A percentile compares a stretch with the other conserved stretches of the same genome.
These are phyloP conservation scores for Triticum urartu DNA, from an alignment of 176 grass and related monocot species.

Conservation along the genomic window DNA sequence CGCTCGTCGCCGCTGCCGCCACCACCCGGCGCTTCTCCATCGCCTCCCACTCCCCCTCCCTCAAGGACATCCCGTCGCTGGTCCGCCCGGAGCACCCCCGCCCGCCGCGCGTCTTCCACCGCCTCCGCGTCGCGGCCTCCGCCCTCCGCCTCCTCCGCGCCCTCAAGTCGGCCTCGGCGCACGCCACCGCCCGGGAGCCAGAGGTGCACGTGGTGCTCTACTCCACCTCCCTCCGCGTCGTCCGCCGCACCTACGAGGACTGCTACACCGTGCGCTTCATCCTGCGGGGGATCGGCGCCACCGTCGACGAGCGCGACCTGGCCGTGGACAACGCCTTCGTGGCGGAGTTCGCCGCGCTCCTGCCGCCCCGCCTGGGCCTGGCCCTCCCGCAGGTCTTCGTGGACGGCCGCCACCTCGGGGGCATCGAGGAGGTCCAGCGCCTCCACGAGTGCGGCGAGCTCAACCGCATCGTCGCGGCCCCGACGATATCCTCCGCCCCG, in stretches of 20 bases:
- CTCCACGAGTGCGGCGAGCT: constrained; percentile 76
- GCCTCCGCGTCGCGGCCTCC: constrained; percentile 60
- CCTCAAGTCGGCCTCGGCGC: constrained; percentile 33
- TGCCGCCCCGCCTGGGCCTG: constrained; percentile 22
- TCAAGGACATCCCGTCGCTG: constrained; percentile 67
- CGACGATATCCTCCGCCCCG: background rate
- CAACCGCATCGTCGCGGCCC: constrained; percentile 34
- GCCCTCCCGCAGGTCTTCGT: constrained; percentile 77
- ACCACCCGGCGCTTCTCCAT: constrained; percentile 36
- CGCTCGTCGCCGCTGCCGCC: constrained; percentile 18
- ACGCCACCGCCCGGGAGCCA: background rate
- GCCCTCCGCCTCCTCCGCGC: constrained; percentile 54
- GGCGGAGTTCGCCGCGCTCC: constrained; percentile 51
- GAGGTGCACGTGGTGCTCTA: constrained; percentile 55
- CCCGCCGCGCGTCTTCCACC: constrained; percentile 54
- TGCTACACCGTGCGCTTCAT: constrained; percentile 66
- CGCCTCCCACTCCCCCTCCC: constrained; percentile 40
- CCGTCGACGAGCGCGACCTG: constrained; percentile 74
- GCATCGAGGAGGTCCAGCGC: constrained; percentile 70
- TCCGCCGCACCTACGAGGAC: constrained; percentile 70
- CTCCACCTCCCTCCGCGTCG: constrained; percentile 75
- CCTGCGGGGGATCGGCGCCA: constrained; percentile 53
- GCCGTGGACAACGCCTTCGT: constrained; percentile 54
- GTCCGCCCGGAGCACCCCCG: constrained; percentile 24
- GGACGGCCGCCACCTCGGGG: constrained; percentile 58